Conservation (phyloP, 1,284 basidiomycete species). For the Sanguinoderma infundibulare region DNA sequence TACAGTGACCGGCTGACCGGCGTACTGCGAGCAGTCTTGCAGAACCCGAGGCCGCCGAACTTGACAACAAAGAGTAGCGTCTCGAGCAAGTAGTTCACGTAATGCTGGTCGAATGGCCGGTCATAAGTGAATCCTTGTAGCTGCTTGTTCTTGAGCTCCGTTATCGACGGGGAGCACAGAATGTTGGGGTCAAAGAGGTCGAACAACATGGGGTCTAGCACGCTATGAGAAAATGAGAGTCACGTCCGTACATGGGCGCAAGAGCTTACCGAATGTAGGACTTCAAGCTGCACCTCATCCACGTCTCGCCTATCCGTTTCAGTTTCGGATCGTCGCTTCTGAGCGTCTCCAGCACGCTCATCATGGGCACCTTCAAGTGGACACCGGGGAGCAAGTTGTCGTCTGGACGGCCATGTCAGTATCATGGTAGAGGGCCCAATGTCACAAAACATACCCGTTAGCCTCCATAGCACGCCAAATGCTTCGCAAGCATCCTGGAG, state of each 20-base stretch:
- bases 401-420: conserved; percentile 50
- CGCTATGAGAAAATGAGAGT: conserved; percentile 44
- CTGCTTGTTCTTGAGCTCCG: conserved; percentile 67
- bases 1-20: conserved; percentile 67
- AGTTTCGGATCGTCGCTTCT: conserved; percentile 75
- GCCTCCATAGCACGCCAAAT: conserved; percentile 92
- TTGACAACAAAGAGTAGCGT: conserved; percentile 79
- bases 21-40: conserved; percentile 67
- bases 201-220: conserved; percentile 86
- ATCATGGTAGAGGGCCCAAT: background rate
- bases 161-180: conserved; percentile 50
- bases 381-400: conserved; percentile 83
- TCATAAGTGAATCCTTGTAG: conserved; percentile 72
- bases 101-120: conserved; percentile 78
- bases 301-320: conserved; percentile 86
- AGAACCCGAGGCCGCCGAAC: conserved; percentile 89
- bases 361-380: conserved; percentile 83
- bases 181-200: conserved; percentile 78
- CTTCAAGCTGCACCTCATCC: conserved; percentile 94
- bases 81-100: conserved; percentile 73
- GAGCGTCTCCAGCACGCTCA: conserved; percentile 85
- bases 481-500: conserved; percentile 76
- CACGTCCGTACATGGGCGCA: conserved; percentile 1
- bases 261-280: conserved; percentile 80
- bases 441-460: conserved; percentile 65